Conservation (phyloP, 371 early-diverging fungal species). For the Apophysomyces ossiformis region DNA sequence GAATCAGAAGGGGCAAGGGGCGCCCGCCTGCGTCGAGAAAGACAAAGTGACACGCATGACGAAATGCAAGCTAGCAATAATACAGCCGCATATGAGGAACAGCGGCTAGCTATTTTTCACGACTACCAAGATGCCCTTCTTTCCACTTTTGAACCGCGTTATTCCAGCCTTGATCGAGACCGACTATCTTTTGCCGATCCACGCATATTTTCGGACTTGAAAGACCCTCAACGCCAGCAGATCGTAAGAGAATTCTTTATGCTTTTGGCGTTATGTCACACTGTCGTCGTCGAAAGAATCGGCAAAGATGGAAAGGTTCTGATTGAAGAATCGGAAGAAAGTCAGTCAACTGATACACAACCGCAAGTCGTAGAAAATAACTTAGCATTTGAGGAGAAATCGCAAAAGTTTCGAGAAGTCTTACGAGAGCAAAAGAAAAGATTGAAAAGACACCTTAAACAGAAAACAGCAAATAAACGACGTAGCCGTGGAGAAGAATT, state of each 20-base stretch:
- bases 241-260: constrained; percentile 80
- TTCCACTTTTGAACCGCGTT: constrained; percentile 71
- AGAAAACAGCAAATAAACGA: constrained; percentile 9
- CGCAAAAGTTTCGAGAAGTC: constrained; percentile 5
- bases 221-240: constrained; percentile 13
- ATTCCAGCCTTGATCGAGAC: constrained; percentile 68
- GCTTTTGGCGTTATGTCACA: constrained; percentile 91
- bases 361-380: neutral
- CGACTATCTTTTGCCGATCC: constrained; percentile 88
- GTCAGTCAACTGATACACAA: constrained; percentile 11
- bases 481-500: constrained; percentile 20
- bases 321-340: constrained; percentile 16
- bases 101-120: constrained; percentile 50
- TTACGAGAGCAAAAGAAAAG: constrained; percentile 12
- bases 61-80: neutral
- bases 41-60: constrained; percentile 23
- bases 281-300: constrained; percentile 83
- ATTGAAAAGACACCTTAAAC: constrained; percentile 18
- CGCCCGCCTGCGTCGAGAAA: constrained; percentile 45
- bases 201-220: constrained; percentile 70
- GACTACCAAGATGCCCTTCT: constrained; percentile 64
- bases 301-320: constrained; percentile 60
- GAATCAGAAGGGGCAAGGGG: constrained; percentile 67
- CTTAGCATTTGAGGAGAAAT: neutral
- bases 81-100: neutral